Conservation (phyloP, 495 filamentous ascomycete genomes). For the Penicillium flavigenum region DNA sequence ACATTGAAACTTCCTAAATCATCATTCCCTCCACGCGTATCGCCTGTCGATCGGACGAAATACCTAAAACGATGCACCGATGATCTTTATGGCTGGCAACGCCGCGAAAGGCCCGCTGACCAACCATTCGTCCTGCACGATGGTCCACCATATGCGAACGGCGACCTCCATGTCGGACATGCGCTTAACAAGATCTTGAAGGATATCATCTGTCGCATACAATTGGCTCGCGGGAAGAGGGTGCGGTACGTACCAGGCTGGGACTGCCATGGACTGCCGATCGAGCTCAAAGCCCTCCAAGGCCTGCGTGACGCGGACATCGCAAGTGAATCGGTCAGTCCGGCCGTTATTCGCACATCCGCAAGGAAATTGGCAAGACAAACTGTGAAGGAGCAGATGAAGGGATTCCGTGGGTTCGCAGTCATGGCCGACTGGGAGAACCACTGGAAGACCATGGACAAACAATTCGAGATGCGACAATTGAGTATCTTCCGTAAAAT, state of each 20-base stretch:
- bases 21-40: conserved; percentile 55
- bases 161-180: conserved; percentile 92
- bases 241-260: conserved; percentile 92
- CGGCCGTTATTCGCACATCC: conserved; percentile 59
- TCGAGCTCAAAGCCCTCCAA: conserved; percentile 94
- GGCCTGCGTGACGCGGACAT: conserved; percentile 36
- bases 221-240: conserved; percentile 72
- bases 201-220: conserved; percentile 81
- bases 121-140: conserved; percentile 83
- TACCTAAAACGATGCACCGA: conserved; percentile 80
- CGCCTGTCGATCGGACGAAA: conserved; percentile 52
- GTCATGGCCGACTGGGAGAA: conserved; percentile 96
- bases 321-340: conserved; percentile 23
- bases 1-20: conserved; percentile 61
- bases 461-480: conserved; percentile 80
- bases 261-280: conserved; percentile 98
- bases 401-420: conserved; percentile 75
- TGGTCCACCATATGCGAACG: conserved; percentile 97
- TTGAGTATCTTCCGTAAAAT: conserved; percentile 81
- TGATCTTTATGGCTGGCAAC: conserved; percentile 87
- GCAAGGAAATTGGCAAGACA: conserved; percentile 71
- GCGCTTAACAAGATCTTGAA: conserved; percentile 97
- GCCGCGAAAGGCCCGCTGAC: conserved; percentile 54
- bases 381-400: conserved; percentile 79
- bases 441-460: conserved; percentile 90